Evolutionary conservation across 2,329 filamentous ascomycete genomes (phyloP), one percentile per base, ranked within the genome.

Genomic region (Colletotrichum shisoi): DNA sequence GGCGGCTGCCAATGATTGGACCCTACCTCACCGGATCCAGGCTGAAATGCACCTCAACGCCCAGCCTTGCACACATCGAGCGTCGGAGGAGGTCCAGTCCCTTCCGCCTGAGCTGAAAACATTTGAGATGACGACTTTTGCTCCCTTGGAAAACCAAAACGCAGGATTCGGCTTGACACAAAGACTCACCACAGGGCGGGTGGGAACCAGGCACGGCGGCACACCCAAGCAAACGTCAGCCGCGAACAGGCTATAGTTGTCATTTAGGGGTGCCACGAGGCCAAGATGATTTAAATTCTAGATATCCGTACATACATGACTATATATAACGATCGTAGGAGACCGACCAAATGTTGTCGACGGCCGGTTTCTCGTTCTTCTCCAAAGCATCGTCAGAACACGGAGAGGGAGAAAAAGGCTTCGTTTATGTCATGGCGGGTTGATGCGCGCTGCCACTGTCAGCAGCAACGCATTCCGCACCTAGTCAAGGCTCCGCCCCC

Each of bases 11-110:
- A 62, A 24, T 40, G 42, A 15, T 13, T 21, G 21, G 44, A 11
- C n/a, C 19, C 1, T n/a, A 5, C 11, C 31, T 49, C 60, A 62
- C 60, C 60, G 60, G 57, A 31, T 40, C 19, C 27, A 54, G 59
- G 59, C 19, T 46, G 48, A 54, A 62, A 54, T 54, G 49, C 21
- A 19, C 49, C 58, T 62, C 58, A 54, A 15, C 21, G 12, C 13
- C 12, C 15, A 34, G 15, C 27, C 1, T 13, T 13, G 42, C 0
- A 3, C 9, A 6, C 15, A 15, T n/a, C 42, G 44, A 37, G 9
- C 8, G 8, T 0, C 1, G 27, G 2, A 31, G 6, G 12, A 37
- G 27, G 48, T 3, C 17, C 17, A 37, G 48, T 17, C 27, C 27
- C 9, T 3, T 19, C 27, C 6, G 4, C 4, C 9, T n/a, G 4